Percentiles rank a stretch among this genome's conserved stretches.
These are phyloP conservation scores for Andrographis paniculata DNA, from an alignment of 305 asterid species.

Conservation along the genomic window DNA sequence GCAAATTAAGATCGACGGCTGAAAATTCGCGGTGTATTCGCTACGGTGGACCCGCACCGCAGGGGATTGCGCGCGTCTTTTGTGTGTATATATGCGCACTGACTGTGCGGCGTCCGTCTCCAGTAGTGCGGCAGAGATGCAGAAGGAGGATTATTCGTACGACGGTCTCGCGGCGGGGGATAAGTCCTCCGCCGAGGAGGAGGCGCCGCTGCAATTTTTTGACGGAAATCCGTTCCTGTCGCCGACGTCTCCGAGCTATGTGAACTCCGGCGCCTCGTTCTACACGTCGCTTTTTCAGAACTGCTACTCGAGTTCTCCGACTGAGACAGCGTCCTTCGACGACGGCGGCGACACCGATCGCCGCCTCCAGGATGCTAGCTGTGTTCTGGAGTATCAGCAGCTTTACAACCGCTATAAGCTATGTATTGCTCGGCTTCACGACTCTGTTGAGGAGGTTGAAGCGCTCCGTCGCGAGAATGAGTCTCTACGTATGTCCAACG, in stretches of 20 bases:
- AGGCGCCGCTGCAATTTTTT: conserved; percentile 23
- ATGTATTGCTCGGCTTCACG: conserved; percentile 54
- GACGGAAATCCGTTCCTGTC: conserved; percentile 36
- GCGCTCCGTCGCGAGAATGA: conserved; percentile 58
- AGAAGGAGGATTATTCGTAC: conserved; percentile 24
- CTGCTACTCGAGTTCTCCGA: conserved; percentile 35
- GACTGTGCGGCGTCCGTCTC: neutral
- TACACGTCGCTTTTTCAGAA: conserved; percentile 40
- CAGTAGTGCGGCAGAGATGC: conserved; percentile 24
- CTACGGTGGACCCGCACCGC: conserved; percentile 14
- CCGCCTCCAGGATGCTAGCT: conserved; percentile 39
- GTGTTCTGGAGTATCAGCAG: conserved; percentile 70
- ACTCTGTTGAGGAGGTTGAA: conserved; percentile 47
- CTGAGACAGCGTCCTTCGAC: conserved; percentile 39
- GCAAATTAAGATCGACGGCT: neutral
- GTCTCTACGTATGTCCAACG: conserved; percentile 48
- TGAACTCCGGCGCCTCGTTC: conserved; percentile 30
- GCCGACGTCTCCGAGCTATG: conserved; percentile 36
- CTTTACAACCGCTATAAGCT: conserved; percentile 67
- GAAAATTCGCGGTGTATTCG: neutral
- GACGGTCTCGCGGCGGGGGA: conserved; percentile 20
- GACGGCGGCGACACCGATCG: conserved; percentile 36
- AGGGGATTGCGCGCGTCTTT: conserved; percentile 7
- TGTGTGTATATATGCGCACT: neutral
- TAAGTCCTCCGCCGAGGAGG: conserved; percentile 16